Conservation (phyloP, 768 basidiomycete genomes). For the Tephrocybe sp. region DNA sequence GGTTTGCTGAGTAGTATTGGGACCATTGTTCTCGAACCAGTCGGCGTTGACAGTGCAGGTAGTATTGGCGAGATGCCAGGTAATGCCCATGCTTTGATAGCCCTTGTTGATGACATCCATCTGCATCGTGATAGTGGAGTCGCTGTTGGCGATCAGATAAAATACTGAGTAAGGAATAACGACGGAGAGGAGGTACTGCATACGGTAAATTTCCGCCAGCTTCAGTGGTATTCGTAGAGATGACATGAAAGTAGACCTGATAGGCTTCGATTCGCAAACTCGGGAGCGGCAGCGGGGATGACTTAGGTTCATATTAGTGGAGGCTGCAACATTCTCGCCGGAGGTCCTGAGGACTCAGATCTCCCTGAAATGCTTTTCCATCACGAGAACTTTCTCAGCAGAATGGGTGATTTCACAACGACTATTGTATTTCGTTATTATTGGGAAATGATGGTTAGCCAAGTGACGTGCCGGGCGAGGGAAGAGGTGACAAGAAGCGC, state of each 20-base stretch:
- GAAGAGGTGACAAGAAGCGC: too few relatives aligned
- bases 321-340: neutral
- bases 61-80: neutral
- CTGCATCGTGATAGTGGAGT: neutral
- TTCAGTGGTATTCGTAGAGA: neutral
- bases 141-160: neutral
- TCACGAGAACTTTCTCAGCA: too few relatives aligned
- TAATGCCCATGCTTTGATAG: neutral
- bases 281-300: neutral
- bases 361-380: neutral
- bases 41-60: too few relatives aligned
- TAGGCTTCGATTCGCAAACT: neutral
- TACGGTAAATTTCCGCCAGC: neutral
- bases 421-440: too few relatives aligned
- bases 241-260: slow-evolving; percentile 1
- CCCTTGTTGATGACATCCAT: neutral
- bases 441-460: too few relatives aligned
- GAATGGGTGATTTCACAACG: too few relatives aligned
- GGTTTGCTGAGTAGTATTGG: neutral
- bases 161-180: neutral
- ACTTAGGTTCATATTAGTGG: neutral
- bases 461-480: too few relatives aligned
- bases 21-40: neutral
- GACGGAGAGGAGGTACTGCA: neutral
- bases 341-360: neutral